Base-by-base conservation (phyloP, 164 flowering plant species). In the Macadamia integrifolia region DNA sequence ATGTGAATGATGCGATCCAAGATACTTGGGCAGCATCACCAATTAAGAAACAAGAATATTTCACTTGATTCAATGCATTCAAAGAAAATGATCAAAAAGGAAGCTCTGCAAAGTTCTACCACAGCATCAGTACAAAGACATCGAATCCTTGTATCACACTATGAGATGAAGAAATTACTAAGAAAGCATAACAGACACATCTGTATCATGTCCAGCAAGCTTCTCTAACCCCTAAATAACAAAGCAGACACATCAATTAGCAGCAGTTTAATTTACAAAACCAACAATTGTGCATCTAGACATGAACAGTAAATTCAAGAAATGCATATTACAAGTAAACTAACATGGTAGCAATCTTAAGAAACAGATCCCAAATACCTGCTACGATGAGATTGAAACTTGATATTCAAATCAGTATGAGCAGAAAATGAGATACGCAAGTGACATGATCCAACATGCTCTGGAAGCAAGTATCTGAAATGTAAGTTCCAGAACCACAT, bases 351-450 rank as follows among this genome's bases (percentile, higher is more conserved):
- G 9, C 44, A 17, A 60, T 15, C 43, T 28, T 6, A 48, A 50
- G n/a, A 52, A 28, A 35, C 7, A 6, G 30, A 44, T 53, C 60
- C 57, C 13, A 18, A 12, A 49, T 85, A 92, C 98, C 96, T 87
- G 94, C 98, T 92, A 55, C 98, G 83, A 68, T 92, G 91, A 69
- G 96, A 90, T 77, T 92, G 98, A 71, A 92, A 92, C 78, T 92
- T 92, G 75, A 92, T 88, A 72, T 85, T 92, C 72, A 92, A 79
- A 79, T 92, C 98, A 3, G 89, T 90, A 61, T 92, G 98, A 1
- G 98, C 98, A 52, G 98, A 92, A 79, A 85, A 92, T 11, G 98
- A 87, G 46, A 92, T 92, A 8, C 89, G 88, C 80, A 92, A 77
- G 76, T 86, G 81, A 65, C 94, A 92, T 6, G 92, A 77, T 63